Evolutionary conservation across 1,139 yeast species (phyloP).

Genomic region (Yamadazyma taylorii): DNA sequence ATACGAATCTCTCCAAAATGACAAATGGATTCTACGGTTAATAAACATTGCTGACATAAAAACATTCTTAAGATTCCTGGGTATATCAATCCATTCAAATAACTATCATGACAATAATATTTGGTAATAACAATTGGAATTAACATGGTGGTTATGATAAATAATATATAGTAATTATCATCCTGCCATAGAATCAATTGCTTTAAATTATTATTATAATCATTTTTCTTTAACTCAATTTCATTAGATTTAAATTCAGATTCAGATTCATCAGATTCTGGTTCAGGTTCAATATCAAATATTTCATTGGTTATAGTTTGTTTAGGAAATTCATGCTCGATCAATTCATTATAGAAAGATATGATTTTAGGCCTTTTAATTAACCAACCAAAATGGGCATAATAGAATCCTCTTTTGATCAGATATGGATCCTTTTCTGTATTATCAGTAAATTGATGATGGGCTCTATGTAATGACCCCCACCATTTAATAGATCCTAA

Average conservation of each 20-base stretch:
- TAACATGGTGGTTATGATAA: slow-evolving; percentile 45
- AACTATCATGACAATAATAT: slow-evolving; percentile 39
- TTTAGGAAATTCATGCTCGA: slow-evolving; percentile 38
- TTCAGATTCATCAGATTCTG: no score
- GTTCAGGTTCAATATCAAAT: slow-evolving; percentile 13
- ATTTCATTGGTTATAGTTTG: slow-evolving; percentile 14
- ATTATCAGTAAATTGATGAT: slow-evolving; percentile 64
- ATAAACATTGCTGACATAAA: slow-evolving; percentile 56
- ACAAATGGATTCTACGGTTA: slow-evolving; percentile 60
- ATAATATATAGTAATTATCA: slow-evolving; percentile 43
- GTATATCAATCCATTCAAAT: slow-evolving; percentile 56
- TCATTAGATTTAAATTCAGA: no score
- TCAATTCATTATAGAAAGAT: slow-evolving; percentile 34
- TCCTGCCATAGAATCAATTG: slow-evolving; percentile 61
- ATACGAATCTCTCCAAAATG: slow-evolving; percentile 49
- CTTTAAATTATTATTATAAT: slow-evolving; percentile 19
- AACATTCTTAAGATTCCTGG: slow-evolving; percentile 63
- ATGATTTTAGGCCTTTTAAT: slow-evolving; percentile 49
- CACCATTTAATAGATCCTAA: slow-evolving; percentile 63
- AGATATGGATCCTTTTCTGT: slow-evolving; percentile 69
- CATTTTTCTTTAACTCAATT: slow-evolving; percentile 17
- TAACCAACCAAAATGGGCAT: slow-evolving; percentile 69
- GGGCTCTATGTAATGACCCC: slow-evolving; percentile 68
- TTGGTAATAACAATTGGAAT: slow-evolving; percentile 51
- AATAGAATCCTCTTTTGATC: slow-evolving; percentile 55